These are phyloP conservation scores for Rubia peregrina DNA, from an alignment of 305 asterid species.

Conservation along the genomic window DNA sequence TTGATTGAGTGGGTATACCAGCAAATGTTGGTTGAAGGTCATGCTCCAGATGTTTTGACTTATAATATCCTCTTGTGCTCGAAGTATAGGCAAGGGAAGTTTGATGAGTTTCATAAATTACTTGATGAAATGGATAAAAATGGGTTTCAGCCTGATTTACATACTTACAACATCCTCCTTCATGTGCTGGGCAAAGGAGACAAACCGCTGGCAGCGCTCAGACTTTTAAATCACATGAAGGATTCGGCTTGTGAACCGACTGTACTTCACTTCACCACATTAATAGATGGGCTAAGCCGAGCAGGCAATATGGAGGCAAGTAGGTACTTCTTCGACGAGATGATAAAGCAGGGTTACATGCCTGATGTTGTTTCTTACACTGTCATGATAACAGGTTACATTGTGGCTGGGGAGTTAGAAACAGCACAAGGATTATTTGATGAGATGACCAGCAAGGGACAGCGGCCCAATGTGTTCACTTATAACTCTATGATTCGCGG, in stretches of 20 bases:
- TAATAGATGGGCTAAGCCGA: constrained; percentile 80
- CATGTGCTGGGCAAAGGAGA: constrained; percentile 76
- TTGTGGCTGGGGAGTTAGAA: constrained; percentile 60
- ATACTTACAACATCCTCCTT: constrained; percentile 75
- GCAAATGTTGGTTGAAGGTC: constrained; percentile 67
- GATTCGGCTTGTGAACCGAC: constrained; percentile 59
- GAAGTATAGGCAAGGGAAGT: constrained; percentile 70
- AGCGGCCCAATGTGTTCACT: constrained; percentile 83
- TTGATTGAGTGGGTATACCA: constrained; percentile 89
- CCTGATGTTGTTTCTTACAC: constrained; percentile 91
- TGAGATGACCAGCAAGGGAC: constrained; percentile 59
- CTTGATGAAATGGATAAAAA: constrained; percentile 72
- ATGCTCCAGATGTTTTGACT: constrained; percentile 71
- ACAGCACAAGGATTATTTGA: constrained; percentile 53
- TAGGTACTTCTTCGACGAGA: constrained; percentile 63
- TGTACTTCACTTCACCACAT: constrained; percentile 77
- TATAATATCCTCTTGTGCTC: constrained; percentile 81
- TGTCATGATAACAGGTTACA: constrained; percentile 76
- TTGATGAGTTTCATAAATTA: constrained; percentile 61
- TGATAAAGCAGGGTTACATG: constrained; percentile 49
- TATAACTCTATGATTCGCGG: constrained; percentile 91
- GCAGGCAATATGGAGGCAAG: constrained; percentile 85
- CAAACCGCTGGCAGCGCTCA: constrained; percentile 72
- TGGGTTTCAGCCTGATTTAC: constrained; percentile 78
- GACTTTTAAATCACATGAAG: constrained; percentile 87